These are phyloP conservation scores for Rauvolfia tetraphylla DNA, from an alignment of 257 asterid species.

Conservation along the genomic window DNA sequence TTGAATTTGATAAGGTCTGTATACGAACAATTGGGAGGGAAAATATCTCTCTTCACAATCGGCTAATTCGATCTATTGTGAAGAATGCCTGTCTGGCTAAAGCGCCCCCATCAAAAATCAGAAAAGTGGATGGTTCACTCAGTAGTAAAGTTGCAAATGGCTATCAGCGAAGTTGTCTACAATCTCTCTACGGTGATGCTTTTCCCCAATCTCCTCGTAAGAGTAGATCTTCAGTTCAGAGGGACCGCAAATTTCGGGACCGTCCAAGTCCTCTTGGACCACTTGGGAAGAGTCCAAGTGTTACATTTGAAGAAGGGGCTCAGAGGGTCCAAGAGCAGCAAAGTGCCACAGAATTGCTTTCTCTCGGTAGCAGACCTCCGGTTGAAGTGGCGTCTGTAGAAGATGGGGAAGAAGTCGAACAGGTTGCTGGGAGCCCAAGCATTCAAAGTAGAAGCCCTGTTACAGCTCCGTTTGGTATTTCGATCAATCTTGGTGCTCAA, in stretches of 20 bases:
- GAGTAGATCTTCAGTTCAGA: conserved; percentile 49
- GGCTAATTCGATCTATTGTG: conserved; percentile 55
- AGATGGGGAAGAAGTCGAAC: conserved; percentile 96
- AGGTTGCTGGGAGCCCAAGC: conserved; percentile 46
- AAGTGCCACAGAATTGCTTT: conserved; percentile 68
- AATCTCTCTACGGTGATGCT: conserved; percentile 54
- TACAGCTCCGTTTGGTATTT: conserved; percentile 82
- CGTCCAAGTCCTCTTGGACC: conserved; percentile 89
- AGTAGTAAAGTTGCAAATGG: conserved; percentile 46
- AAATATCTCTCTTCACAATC: conserved; percentile 66
- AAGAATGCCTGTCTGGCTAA: conserved; percentile 58
- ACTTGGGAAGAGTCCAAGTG: conserved; percentile 63
- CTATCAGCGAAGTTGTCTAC: conserved; percentile 45
- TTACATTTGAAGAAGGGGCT: conserved; percentile 53
- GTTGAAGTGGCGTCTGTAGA: conserved; percentile 48
- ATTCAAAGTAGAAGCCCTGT: conserved; percentile 49
- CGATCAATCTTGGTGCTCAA: conserved; percentile 25
- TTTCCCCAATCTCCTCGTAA: conserved; percentile 67
- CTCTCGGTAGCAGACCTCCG: conserved; percentile 74
- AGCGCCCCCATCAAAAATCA: conserved; percentile 49
- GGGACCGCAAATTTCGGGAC: conserved; percentile 66
- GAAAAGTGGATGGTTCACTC: conserved; percentile 37
- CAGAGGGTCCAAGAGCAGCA: conserved; percentile 61
- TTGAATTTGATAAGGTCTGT: conserved; percentile 57
- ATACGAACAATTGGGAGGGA: conserved; percentile 61